These are phyloP conservation scores for Phytophthora tubulina DNA, from an alignment of 352 stramenopile genomes.

Conservation along the genomic window DNA sequence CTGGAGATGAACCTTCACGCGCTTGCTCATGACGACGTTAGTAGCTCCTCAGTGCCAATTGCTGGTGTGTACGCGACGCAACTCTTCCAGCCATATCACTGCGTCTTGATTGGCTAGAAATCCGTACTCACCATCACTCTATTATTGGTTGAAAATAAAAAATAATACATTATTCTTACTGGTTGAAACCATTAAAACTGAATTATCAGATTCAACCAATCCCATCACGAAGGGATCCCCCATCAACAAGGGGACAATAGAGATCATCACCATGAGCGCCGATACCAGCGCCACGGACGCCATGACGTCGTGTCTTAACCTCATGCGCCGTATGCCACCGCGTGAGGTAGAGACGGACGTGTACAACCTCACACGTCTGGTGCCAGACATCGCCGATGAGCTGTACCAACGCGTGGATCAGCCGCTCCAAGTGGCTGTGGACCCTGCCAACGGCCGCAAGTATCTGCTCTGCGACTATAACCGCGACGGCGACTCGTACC, in stretches of 20 bases:
- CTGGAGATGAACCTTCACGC: constrained; percentile 67
- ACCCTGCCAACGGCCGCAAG: constrained; percentile 87
- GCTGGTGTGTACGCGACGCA: constrained; percentile 25
- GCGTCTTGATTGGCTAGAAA: background rate
- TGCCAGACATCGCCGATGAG: constrained; percentile 88
- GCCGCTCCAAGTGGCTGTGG: constrained; percentile 89
- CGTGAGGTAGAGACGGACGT: constrained; percentile 87
- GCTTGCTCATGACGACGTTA: constrained; percentile 57
- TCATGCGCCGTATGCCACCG: constrained; percentile 92
- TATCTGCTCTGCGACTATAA: constrained; percentile 97
- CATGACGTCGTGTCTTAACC: constrained; percentile 88
- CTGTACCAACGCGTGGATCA: constrained; percentile 95
- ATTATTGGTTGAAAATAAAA: background rate
- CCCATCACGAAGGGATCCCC: background rate
- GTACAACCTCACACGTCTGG: constrained; percentile 86
- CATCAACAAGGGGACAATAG: constrained; percentile 20
- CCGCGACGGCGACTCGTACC: constrained; percentile 93
- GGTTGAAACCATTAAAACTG: constrained; percentile 3
- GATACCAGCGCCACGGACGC: constrained; percentile 38
- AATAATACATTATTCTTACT: constrained; percentile 2
- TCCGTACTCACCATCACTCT: background rate
- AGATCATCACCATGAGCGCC: constrained; percentile 20
- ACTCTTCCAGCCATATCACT: constrained; percentile 41
- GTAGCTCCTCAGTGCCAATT: constrained; percentile 16
- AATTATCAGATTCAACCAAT: constrained; percentile 35